Evolutionary conservation across 2,329 filamentous ascomycete genomes (phyloP), one percentile per base, ranked within the genome.

Genomic region (Stemphylium lycopersici): DNA sequence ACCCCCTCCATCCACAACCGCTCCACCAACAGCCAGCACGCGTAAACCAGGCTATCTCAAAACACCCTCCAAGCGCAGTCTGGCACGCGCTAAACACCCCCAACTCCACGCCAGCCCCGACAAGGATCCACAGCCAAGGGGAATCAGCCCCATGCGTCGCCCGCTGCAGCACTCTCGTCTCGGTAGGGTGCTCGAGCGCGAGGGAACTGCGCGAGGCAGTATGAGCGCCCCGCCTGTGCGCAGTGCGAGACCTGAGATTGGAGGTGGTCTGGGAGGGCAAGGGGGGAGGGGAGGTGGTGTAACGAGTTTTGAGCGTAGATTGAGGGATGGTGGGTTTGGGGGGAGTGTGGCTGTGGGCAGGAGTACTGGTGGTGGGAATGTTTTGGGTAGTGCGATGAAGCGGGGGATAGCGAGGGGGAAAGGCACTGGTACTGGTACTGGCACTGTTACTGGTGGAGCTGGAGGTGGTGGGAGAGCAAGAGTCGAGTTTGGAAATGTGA

Each of bases 11-110:
- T 24, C 52, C 20, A 56, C 43, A 12, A 39, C 26, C 4, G 22
- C 22, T 22, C 22, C 22, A 13, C 43, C 43, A 12, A 46, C 43
- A 16, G 32, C 10, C 52, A 44, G 29, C 31, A 44, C 34, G 7
- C 10, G 46, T 15, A 67, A 60, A 50, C 62, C 70, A 7, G 76
- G 76, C 0, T 81, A 82, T 48, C 72, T 81, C 50, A 77, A 79
- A 34, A 81, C 80, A 26, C 80, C 80, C 0, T 78, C 76, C 37
- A 78, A 77, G 52, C 70, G 76, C 20, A 68, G 62, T 40, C 66
- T 76, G 0, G 75, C 68, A 2, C 60, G 75, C 1, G 64, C 68
- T 1, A 76, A 74, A 51, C 61, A 70, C 8, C 63, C 66, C 8
- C 68, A 70, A 29, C 52, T 72, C 1, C 62, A 60, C 2, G 41